Evolutionary conservation across 1,139 yeast species (phyloP), one percentile per base, ranked within the genome.

Genomic region (Saccharomyces pastorianus): DNA sequence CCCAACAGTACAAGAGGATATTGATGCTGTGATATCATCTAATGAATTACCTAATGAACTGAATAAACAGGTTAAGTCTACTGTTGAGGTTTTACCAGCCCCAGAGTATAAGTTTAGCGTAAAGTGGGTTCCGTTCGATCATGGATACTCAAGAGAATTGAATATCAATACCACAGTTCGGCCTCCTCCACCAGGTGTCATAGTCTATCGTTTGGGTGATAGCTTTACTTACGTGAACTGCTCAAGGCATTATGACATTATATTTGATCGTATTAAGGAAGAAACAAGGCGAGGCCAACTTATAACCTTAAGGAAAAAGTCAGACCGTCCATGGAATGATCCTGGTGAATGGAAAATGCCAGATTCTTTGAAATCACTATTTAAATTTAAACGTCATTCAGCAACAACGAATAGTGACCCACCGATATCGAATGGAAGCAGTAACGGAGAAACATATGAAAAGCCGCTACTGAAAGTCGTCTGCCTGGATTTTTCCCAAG

Each of bases 251-350:
- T 76, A 81, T 50, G 97, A 90, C 62, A 70, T 71, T 44, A 78
- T 91, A 32, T 73, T 84, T 48, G 95, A 86, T 59, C 84, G 85
- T 64, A 83, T 85, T 44, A 84, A 83, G 67, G 69, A 72, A 44
- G 56, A 46, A 14, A 88, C 96, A 1, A 77, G 78, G 61, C 78
- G 87, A 55, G 91, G 91, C 26, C 76, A 76, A 53, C 73, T 80
- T 25, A 69, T 73, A 52, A 68, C 70, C 47, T 71, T 68, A 51
- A 67, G 73, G 20, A 74, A 76, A 51, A 77, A 81, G 46, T 87
- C 89, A 28, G 87, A 86, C 51, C 80, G 93, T 60, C 91, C 96
- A 23, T 91, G 97, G 96, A 90, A 90, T 67, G 95, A 89, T 64
- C 91, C 90, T 28, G 95, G 96, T 32, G 65, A 65, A 44, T 68